phyloP scores from a whole-genome alignment of 306 rosid genomes.

The Casuarina glauca region DNA sequence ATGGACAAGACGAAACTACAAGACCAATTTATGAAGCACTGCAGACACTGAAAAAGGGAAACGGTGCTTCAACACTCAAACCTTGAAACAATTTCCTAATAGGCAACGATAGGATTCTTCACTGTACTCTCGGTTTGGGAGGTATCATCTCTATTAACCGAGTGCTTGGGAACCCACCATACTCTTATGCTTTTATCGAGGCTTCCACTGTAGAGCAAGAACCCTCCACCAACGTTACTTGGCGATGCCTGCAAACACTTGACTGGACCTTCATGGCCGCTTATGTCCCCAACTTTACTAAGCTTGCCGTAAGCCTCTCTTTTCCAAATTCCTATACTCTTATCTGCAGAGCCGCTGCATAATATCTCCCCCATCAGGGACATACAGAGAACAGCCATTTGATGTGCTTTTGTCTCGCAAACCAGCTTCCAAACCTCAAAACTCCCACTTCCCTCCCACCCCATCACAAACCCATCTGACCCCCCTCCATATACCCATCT shows the following conservation, averaged over 20 bases:
- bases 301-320: constrained; percentile 67
- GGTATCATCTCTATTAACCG: constrained; percentile 17
- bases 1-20: constrained; percentile 23
- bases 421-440: constrained; percentile 56
- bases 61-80: constrained; percentile 31
- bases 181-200: constrained; percentile 86
- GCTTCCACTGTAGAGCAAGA: constrained; percentile 87
- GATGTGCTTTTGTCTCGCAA: constrained; percentile 67
- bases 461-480: constrained; percentile 73
- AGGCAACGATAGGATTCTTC: constrained; percentile 26
- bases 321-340: constrained; percentile 78
- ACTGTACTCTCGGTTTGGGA: constrained; percentile 13
- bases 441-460: constrained; percentile 52
- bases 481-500: constrained; percentile 81
- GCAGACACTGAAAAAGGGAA: constrained; percentile 39
- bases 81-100: constrained; percentile 24
- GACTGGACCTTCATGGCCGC: constrained; percentile 91
- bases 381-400: constrained; percentile 75
- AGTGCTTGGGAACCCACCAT: constrained; percentile 89
- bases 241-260: constrained; percentile 80
- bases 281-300: constrained; percentile 57
- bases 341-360: constrained; percentile 92
- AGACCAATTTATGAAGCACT: constrained; percentile 42
- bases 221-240: constrained; percentile 64
- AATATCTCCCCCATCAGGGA: constrained; percentile 63